A percentile compares a stretch with the other conserved stretches of the same genome.
These are phyloP conservation scores for Cladosporium sp. DNA, from an alignment of 2,329 filamentous ascomycete species.

Conservation along the genomic window DNA sequence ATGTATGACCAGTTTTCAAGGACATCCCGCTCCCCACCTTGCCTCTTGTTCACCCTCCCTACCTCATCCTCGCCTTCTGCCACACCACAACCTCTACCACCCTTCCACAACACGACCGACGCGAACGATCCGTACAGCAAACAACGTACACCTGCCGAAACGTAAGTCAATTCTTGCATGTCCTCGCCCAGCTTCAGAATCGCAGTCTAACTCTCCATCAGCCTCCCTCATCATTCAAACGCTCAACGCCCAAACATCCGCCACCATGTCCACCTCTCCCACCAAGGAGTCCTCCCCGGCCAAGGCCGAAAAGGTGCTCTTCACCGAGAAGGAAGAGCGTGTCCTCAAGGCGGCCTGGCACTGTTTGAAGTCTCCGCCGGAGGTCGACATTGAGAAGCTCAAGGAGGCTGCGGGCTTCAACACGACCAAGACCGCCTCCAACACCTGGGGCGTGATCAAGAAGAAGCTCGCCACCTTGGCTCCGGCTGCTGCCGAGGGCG, in stretches of 20 bases:
- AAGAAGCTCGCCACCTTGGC: constrained; percentile 32
- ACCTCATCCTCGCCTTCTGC: background rate
- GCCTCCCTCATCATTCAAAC: background rate
- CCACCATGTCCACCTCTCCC: constrained; percentile 16
- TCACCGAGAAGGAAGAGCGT: constrained; percentile 34
- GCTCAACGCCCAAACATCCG: background rate
- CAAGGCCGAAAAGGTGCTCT: constrained; percentile 22
- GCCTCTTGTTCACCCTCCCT: background rate
- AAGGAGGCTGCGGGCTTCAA: constrained; percentile 31
- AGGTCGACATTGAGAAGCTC: constrained; percentile 37
- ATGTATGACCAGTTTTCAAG: background rate
- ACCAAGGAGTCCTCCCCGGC: constrained; percentile 16
- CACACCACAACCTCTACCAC: background rate
- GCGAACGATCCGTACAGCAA: background rate
- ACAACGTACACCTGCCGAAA: background rate
- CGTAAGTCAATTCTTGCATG: background rate
- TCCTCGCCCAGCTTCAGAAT: background rate
- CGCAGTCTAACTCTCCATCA: background rate
- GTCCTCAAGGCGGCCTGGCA: constrained; percentile 33
- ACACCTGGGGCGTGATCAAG: constrained; percentile 39
- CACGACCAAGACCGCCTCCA: constrained; percentile 35
- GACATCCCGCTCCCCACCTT: background rate
- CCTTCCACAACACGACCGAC: background rate
- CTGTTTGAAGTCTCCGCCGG: constrained; percentile 36
- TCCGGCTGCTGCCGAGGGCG: background rate